phyloP scores from a whole-genome alignment of 2,329 filamentous ascomycete genomes.

The Cordyceps fumosorosea region DNA sequence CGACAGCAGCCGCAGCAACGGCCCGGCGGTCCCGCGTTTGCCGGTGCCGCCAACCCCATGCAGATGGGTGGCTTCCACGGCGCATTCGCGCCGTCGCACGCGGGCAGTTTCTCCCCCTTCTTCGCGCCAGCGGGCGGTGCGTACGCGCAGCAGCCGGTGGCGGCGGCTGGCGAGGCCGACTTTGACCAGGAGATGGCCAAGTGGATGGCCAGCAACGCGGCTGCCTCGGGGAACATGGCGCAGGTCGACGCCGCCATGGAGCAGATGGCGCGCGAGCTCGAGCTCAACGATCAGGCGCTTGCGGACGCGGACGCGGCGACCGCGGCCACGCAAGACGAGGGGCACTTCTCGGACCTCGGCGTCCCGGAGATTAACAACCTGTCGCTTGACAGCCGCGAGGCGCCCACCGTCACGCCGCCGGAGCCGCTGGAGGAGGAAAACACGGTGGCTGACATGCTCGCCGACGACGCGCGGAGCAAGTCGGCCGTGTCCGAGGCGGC shows the following conservation, averaged over 20 bases:
- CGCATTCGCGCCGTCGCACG: constrained; percentile 24
- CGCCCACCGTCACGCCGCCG: constrained; percentile 4
- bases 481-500: constrained; percentile 37
- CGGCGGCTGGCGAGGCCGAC: constrained; percentile 23
- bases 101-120: constrained; percentile 22
- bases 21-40: constrained; percentile 17
- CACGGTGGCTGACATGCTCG: constrained; percentile 13
- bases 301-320: constrained; percentile 16
- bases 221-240: constrained; percentile 24
- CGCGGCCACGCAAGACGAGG: constrained; percentile 1
- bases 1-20: constrained; percentile 15
- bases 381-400: constrained; percentile 18
- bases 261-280: constrained; percentile 34
- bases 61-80: constrained; percentile 23
- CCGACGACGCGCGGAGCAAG: constrained; percentile 19
- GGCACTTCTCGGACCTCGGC: constrained; percentile 24
- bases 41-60: constrained; percentile 19
- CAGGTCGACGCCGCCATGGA: constrained; percentile 38
- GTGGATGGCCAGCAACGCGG: constrained; percentile 34
- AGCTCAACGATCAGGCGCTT: constrained; percentile 28
- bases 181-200: constrained; percentile 35
- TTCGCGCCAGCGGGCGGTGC: constrained; percentile 23
- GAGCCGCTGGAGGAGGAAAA: constrained; percentile 16
- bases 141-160: constrained; percentile 19
- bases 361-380: constrained; percentile 28